phyloP scores from a whole-genome alignment of 2,329 filamentous ascomycete genomes.

The Escovopsis sp. region DNA sequence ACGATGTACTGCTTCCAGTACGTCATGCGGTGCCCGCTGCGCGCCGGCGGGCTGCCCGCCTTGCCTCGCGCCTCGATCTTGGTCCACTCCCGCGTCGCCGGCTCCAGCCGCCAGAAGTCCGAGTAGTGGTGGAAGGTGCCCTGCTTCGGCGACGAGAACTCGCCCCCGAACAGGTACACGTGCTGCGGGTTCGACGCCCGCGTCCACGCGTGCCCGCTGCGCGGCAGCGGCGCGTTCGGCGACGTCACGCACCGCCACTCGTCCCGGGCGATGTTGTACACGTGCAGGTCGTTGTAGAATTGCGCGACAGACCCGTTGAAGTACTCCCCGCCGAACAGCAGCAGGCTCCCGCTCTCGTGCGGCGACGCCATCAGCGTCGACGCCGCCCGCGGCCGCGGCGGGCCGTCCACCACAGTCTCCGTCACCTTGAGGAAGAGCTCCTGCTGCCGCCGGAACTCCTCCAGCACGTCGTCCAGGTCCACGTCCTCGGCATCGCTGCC shows the following conservation, averaged over 20 bases:
- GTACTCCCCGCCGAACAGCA: constrained; percentile 90
- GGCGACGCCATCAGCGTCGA: constrained; percentile 75
- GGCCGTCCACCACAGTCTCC: constrained; percentile 54
- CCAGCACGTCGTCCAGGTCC: constrained; percentile 83
- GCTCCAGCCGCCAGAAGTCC: constrained; percentile 91
- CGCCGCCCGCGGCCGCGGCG: constrained; percentile 66
- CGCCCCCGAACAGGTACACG: constrained; percentile 87
- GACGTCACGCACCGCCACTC: constrained; percentile 85
- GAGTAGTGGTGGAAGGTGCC: constrained; percentile 99
- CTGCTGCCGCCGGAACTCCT: constrained; percentile 84
- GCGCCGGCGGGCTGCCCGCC: constrained; percentile 66
- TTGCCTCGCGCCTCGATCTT: constrained; percentile 67
- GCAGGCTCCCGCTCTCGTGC: constrained; percentile 70
- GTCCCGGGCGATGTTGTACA: constrained; percentile 67
- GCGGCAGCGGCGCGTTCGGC: constrained; percentile 79
- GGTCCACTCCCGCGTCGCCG: constrained; percentile 74
- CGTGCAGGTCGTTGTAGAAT: constrained; percentile 51
- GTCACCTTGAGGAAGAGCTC: constrained; percentile 91
- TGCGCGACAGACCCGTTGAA: constrained; percentile 81
- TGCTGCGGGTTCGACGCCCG: constrained; percentile 71
- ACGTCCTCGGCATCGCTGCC: constrained; percentile 87
- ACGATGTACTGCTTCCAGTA: constrained; percentile 96
- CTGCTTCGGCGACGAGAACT: constrained; percentile 93
- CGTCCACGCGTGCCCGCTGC: constrained; percentile 91
- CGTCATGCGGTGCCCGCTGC: constrained; percentile 90